Evolutionary conservation across 352 stramenopile species (phyloP), one percentile per base, ranked within the genome.

Genomic region (Phytophthora citrophthora): DNA sequence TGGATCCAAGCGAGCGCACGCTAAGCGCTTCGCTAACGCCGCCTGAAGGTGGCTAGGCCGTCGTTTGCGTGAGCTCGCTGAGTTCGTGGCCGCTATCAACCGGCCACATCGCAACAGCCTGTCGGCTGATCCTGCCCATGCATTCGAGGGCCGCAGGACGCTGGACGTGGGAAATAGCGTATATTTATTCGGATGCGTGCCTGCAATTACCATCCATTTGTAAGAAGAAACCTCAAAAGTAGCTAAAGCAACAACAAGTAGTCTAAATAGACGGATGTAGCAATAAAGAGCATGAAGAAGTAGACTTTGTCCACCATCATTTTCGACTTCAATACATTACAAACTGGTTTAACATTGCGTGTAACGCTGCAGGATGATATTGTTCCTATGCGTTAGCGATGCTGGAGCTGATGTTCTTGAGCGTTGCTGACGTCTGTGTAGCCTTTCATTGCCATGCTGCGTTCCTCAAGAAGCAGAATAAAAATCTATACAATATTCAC

Each of bases 41-140:
- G 68, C 68, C 24, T 80, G 72, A 80, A 72, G 62, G 71, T 73
- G 67, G 71, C 67, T 77, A 52, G 64, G 65, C 24, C 70, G 52
- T 57, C 65, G 65, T 67, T 51, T 66, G 44, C 52, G 64, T 67
- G 56, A 20, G 39, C 27, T 69, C 16, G 61, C 48, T 12, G 57
- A 67, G 54, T 41, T 74, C 36, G 51, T 70, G 44, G 49, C 54
- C 29, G 36, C 27, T 29, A 50, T 64, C 36, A 59, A 64, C 32
- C 66, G 60, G 34, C 65, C 60, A 52, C 70, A 67, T 2, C 55
- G 61, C 60, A 68, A 59, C 41, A 72, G 53, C 50, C 49, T 73
- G n/a, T 76, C 68, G 45, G 55, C 50, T 65, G 64, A 69, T 54
- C 44, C 50, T 61, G 49, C 38, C 53, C 45, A 60, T 48, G 60